phyloP scores from a whole-genome alignment of 2,329 filamentous ascomycete genomes.

The Davidsoniella neocaledoniae region DNA sequence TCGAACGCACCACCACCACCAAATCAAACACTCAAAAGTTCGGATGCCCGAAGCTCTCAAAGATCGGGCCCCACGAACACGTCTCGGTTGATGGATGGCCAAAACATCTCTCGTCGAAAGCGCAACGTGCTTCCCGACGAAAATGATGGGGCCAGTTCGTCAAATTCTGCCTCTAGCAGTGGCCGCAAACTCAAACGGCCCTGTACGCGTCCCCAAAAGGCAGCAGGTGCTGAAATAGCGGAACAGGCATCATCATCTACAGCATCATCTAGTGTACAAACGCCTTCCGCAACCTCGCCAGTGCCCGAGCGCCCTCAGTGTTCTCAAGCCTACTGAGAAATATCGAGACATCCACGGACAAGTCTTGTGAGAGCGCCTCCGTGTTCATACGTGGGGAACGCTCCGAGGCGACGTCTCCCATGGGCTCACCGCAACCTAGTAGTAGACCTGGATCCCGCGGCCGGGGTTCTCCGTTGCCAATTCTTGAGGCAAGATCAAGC shows the following conservation, averaged over 20 bases:
- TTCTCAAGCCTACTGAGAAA: slow-evolving; percentile 63
- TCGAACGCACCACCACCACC: too few species aligned
- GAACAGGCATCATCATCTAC: slow-evolving; percentile 23
- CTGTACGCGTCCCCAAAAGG: slow-evolving; percentile 45
- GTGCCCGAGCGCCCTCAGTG: slow-evolving; percentile 48
- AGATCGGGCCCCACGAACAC: too few species aligned
- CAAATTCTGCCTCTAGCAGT: not conserved
- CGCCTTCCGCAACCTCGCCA: slow-evolving; percentile 12
- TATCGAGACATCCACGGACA: too few species aligned
- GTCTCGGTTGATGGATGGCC: too few species aligned
- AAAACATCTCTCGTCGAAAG: too few species aligned
- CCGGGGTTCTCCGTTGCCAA: slow-evolving; percentile 48
- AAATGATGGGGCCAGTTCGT: not conserved
- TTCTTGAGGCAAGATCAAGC: slow-evolving; percentile 27
- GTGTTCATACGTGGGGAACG: slow-evolving; percentile 11
- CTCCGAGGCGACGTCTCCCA: slow-evolving; percentile 16
- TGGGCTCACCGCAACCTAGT: slow-evolving; percentile 46
- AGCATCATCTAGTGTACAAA: slow-evolving; percentile 7
- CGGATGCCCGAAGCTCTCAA: too few species aligned
- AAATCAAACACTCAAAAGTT: too few species aligned
- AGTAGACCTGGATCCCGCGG: slow-evolving; percentile 52
- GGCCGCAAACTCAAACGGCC: slow-evolving; percentile 68
- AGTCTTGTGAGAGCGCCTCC: too few species aligned
- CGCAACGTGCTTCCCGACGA: too few species aligned
- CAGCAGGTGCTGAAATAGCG: slow-evolving; percentile 15